Percentiles rank a stretch among this genome's conserved stretches.
Conservation (phyloP, 208 protist genomes). For the Trypanosomatidae sp. region DNA sequence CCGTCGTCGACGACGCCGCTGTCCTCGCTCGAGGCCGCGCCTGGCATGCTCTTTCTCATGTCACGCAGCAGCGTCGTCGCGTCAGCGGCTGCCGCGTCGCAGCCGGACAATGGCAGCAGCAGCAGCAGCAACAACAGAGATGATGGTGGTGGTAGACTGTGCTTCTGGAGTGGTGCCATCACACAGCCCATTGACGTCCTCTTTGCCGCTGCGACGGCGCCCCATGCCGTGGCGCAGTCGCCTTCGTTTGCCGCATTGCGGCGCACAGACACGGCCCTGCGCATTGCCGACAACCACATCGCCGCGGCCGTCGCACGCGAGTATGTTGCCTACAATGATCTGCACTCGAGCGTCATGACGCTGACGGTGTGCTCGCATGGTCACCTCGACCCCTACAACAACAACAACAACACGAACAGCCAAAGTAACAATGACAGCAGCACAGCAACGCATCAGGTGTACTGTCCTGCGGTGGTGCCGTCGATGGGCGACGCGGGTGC, state of each 20-base stretch:
- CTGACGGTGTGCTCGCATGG: slow-evolving; percentile 45
- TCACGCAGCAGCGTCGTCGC: no score
- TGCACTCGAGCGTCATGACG: slow-evolving; percentile 13
- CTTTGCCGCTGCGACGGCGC: slow-evolving; percentile 39
- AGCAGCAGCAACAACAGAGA: no score
- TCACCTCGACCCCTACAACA: slow-evolving; percentile 44
- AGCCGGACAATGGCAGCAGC: slow-evolving; percentile 9
- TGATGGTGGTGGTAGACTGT: no score
- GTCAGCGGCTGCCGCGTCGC: no score
- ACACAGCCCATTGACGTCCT: slow-evolving; percentile 58
- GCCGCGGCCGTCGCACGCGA: slow-evolving; percentile 10
- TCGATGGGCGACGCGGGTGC: background rate
- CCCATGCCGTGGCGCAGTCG: slow-evolving; percentile 15
- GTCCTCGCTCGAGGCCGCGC: no score
- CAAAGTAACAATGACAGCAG: background rate
- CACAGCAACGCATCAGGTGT: background rate
- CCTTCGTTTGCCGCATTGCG: slow-evolving; percentile 36
- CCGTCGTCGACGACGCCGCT: no score
- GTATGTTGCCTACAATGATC: slow-evolving; percentile 55
- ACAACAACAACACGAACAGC: background rate
- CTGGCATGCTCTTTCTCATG: slow-evolving; percentile 61
- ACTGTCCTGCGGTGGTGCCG: no score
- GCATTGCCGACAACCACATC: slow-evolving; percentile 10
- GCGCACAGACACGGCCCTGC: slow-evolving; percentile 2
- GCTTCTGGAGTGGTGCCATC: slow-evolving; percentile 83